A percentile compares a stretch with the other conserved stretches of the same genome.
These are phyloP conservation scores for Calonectria pteridis DNA, from an alignment of 2,329 filamentous ascomycete species.

Conservation along the genomic window DNA sequence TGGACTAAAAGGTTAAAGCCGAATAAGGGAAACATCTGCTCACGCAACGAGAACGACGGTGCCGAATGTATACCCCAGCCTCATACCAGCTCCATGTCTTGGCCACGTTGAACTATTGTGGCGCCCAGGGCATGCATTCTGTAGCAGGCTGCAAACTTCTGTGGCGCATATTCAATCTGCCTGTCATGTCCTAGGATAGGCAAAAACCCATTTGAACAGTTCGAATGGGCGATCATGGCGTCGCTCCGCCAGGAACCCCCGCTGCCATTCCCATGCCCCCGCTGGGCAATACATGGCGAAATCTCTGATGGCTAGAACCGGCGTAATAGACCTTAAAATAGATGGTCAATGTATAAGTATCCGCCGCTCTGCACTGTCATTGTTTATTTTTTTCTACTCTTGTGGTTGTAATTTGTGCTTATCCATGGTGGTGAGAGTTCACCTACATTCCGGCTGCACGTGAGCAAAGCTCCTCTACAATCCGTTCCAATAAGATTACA, in stretches of 20 bases:
- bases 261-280: not conserved
- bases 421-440: not conserved
- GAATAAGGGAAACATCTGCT: not conserved
- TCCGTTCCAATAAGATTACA: not conserved
- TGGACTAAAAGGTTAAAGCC: not conserved
- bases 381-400: not conserved
- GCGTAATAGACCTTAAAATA: not conserved
- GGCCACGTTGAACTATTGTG: not conserved
- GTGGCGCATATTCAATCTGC: not conserved
- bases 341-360: not conserved
- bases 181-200: not conserved
- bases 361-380: not conserved
- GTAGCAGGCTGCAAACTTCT: not conserved
- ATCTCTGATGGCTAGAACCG: not conserved
- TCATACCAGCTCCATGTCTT: not conserved
- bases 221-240: not conserved
- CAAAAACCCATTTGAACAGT: not conserved
- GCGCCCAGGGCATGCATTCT: not conserved
- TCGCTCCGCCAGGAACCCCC: no score
- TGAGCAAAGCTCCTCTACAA: not conserved
- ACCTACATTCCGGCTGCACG: not conserved
- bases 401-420: not conserved
- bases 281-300: no score
- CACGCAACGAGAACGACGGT: not conserved
- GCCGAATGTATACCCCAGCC: not conserved